Evolutionary conservation across 2,329 filamentous ascomycete genomes (phyloP), one percentile per base, ranked within the genome.

Genomic region (Orbilia brochopaga): DNA sequence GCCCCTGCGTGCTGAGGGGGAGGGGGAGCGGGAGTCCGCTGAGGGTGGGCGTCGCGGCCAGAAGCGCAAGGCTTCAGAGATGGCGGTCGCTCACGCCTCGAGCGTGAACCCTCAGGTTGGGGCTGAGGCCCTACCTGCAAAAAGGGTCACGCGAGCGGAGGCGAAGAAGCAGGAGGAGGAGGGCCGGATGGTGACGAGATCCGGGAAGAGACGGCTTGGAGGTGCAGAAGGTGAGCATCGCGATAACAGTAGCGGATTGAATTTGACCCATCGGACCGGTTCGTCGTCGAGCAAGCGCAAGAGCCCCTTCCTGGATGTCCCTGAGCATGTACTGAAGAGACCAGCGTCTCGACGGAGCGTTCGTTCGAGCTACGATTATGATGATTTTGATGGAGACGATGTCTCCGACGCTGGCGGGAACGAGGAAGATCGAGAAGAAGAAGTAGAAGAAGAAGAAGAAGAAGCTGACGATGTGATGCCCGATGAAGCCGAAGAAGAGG

Each of bases 61-160:
- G 67, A 72, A 72, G 60, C 61, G 67, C 24, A 72, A 72, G 40
- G 67, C 67, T 44, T 63, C 60, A 24, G 67, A 72, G 23, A 65
- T 72, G 67, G 52, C 59, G 15, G 46, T 50, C 21, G 60, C 55
- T 23, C 54, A 60, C 40, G 32, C 48, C 30, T 48, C 44, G 23
- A 53, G 40, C 32, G 55, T 52, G 48, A 53, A 24, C 40, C 35
- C 50, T 69, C 65, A 48, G 59, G 58, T 54, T 32, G 65, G 54
- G 32, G 53, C 40, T 19, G 24, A 24, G n/a, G 46, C 66, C 46
- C 66, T 59, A n/a, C 67, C 67, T 23, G 67, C 64, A 55, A 72
- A 72, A 54, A 53, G 54, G 35, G 48, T 72, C 42, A 72, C 67
- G 5, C 56, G 67, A 32, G 67, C 67, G 19, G 67, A 37, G 60